A percentile compares a stretch with the other conserved stretches of the same genome.
Evolutionary conservation across 805 yeast genomes (phyloP).

Genomic region (Clavispora vitiphila): DNA sequence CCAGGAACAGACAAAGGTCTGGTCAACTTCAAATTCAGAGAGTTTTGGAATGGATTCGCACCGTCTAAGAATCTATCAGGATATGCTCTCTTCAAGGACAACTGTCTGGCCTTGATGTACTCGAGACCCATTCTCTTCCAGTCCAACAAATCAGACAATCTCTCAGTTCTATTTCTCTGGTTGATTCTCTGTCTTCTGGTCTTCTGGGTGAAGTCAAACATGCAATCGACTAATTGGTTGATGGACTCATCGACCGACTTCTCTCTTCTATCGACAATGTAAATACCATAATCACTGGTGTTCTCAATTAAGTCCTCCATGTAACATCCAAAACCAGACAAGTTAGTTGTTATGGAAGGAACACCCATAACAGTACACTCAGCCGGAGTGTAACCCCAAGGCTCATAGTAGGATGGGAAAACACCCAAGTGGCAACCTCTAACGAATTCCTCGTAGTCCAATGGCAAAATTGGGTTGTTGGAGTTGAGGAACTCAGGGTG

Average conservation of each 20-base stretch:
- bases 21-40: conserved; percentile 62
- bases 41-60: conserved; percentile 41
- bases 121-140: conserved; percentile 99
- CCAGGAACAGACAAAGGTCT: conserved; percentile 97
- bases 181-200: conserved; percentile 96
- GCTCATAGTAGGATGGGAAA: conserved; percentile 97
- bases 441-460: conserved; percentile 96
- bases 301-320: conserved; percentile 97
- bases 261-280: conserved; percentile 91
- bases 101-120: conserved; percentile 88
- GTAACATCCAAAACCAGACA: conserved; percentile 96
- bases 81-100: conserved; percentile 89
- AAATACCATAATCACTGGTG: conserved; percentile 92
- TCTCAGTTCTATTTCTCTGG: conserved; percentile 95
- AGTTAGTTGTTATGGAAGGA: conserved; percentile 92
- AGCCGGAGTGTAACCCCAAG: conserved; percentile 99
- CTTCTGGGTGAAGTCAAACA: conserved; percentile 84
- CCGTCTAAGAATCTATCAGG: conserved; percentile 70
- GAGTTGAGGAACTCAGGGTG: conserved; percentile 97
- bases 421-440: conserved; percentile 98
- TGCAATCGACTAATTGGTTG: conserved; percentile 80
- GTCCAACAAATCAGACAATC: conserved; percentile 86
- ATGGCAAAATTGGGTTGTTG: conserved; percentile 85
- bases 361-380: conserved; percentile 99
- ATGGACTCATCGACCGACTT: conserved; percentile 91